Percentiles rank a stretch among this genome's conserved stretches.
phyloP scores from a whole-genome alignment of 169 alveolate species.

The Theileria annulata region DNA sequence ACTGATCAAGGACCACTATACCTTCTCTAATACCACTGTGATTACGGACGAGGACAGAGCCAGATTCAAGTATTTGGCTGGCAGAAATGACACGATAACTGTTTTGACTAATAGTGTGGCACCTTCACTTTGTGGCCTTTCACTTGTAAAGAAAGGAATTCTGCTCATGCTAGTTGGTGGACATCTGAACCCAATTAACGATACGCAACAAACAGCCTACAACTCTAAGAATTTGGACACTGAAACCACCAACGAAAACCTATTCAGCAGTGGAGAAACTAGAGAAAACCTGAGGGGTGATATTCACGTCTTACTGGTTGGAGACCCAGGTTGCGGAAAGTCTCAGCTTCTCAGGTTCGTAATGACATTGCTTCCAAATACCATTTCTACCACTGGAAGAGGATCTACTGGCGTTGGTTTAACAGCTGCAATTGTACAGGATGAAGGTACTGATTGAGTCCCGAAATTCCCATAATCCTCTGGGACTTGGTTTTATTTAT shows the following conservation, averaged over 20 bases:
- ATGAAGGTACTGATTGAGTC: slow-evolving; percentile 65
- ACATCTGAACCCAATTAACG: slow-evolving; percentile 73
- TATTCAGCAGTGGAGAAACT: slow-evolving; percentile 48
- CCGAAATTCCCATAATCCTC: slow-evolving; percentile 31
- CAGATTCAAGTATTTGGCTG: slow-evolving; percentile 68
- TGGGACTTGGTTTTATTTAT: not conserved
- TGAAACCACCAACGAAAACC: slow-evolving; percentile 78
- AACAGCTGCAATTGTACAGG: slow-evolving; percentile 97
- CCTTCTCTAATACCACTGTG: slow-evolving; percentile 47
- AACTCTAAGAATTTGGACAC: not conserved
- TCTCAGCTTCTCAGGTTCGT: slow-evolving; percentile 95
- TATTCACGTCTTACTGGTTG: slow-evolving; percentile 94
- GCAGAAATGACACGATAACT: slow-evolving; percentile 84
- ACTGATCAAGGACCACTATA: slow-evolving; percentile 64
- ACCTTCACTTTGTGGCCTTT: slow-evolving; percentile 97
- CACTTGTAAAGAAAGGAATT: slow-evolving; percentile 90
- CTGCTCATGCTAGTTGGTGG: slow-evolving; percentile 94
- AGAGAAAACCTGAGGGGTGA: slow-evolving; percentile 95
- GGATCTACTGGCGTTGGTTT: slow-evolving; percentile 99
- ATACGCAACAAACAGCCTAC: slow-evolving; percentile 60
- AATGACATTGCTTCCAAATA: slow-evolving; percentile 91
- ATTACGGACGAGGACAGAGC: slow-evolving; percentile 76
- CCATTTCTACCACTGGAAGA: slow-evolving; percentile 98
- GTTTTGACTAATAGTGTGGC: slow-evolving; percentile 92
- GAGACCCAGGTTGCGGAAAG: slow-evolving; percentile 99